These are phyloP conservation scores for Phytophthora podocarpi DNA, from an alignment of 352 stramenopile genomes.

Conservation along the genomic window DNA sequence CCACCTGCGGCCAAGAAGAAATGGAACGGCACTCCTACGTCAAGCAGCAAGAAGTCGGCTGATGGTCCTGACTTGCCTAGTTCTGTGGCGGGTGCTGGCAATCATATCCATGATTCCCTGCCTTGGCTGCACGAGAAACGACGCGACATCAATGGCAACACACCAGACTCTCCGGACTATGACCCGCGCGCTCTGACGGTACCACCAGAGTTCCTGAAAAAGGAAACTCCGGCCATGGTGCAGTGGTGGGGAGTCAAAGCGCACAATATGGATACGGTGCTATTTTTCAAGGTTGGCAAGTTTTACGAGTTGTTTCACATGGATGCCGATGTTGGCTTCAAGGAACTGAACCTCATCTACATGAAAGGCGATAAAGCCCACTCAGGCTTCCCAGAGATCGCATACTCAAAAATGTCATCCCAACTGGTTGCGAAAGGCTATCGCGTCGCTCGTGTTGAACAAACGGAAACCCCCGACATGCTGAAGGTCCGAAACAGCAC, in stretches of 20 bases:
- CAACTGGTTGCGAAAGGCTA: conserved; percentile 96
- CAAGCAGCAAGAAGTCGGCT: conserved; percentile 34
- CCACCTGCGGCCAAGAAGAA: conserved; percentile 37
- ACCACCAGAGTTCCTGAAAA: conserved; percentile 82
- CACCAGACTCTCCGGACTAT: conserved; percentile 87
- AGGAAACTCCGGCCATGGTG: conserved; percentile 95
- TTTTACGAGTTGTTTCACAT: conserved; percentile 98
- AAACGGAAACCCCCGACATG: conserved; percentile 99
- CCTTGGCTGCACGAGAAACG: conserved; percentile 89
- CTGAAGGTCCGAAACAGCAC: conserved; percentile 93
- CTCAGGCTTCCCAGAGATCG: conserved; percentile 98
- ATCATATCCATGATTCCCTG: conserved; percentile 93
- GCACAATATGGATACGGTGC: conserved; percentile 97
- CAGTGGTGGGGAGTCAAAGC: conserved; percentile 99
- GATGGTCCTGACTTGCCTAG: conserved; percentile 28
- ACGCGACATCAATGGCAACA: conserved; percentile 88
- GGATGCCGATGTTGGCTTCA: conserved; percentile 98
- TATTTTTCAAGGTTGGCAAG: conserved; percentile 99
- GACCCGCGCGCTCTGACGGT: conserved; percentile 94
- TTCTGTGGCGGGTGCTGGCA: conserved; percentile 60
- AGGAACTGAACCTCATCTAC: conserved; percentile 96
- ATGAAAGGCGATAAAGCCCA: conserved; percentile 99
- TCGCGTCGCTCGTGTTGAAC: conserved; percentile 97
- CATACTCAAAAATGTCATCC: conserved; percentile 96
- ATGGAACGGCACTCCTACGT: conserved; percentile 13